Conservation (phyloP, 2,329 filamentous ascomycete species). For the Macrophomina tecta region DNA sequence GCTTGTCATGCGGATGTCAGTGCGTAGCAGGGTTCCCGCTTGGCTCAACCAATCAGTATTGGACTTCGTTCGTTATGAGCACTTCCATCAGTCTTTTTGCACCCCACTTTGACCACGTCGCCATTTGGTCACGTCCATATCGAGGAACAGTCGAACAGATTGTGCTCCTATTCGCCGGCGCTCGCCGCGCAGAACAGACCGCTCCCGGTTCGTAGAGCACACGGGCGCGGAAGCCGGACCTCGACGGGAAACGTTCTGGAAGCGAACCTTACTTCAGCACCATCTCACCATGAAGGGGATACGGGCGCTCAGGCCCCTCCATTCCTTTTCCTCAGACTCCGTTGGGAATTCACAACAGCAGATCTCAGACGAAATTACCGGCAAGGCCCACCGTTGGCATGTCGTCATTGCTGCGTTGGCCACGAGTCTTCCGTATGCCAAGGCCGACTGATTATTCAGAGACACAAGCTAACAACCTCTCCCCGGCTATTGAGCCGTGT, state of each 20-base stretch:
- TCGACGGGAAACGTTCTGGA: constrained; percentile 9
- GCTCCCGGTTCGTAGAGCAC: background rate
- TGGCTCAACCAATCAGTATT: background rate
- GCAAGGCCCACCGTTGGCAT: background rate
- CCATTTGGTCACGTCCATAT: background rate
- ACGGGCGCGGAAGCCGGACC: background rate
- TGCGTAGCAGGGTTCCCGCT: background rate
- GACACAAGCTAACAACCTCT: background rate
- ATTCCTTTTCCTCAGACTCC: background rate
- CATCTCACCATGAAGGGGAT: constrained; percentile 2
- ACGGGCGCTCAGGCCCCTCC: constrained; percentile 9
- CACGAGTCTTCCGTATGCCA: background rate
- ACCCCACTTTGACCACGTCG: constrained; percentile 15
- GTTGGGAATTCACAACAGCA: background rate
- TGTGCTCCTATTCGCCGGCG: background rate
- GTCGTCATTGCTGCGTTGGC: constrained; percentile 2
- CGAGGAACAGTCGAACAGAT: background rate
- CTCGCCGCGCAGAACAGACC: constrained; percentile 7
- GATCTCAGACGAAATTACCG: background rate
- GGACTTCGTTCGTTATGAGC: background rate
- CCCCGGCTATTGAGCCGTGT: background rate
- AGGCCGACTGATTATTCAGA: background rate
- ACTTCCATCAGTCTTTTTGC: background rate
- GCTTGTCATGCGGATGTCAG: background rate
- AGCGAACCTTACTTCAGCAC: background rate